Evolutionary conservation across 225 moss, liverwort and hornwort genomes (phyloP).

Genomic region (Polytrichum formosum): DNA sequence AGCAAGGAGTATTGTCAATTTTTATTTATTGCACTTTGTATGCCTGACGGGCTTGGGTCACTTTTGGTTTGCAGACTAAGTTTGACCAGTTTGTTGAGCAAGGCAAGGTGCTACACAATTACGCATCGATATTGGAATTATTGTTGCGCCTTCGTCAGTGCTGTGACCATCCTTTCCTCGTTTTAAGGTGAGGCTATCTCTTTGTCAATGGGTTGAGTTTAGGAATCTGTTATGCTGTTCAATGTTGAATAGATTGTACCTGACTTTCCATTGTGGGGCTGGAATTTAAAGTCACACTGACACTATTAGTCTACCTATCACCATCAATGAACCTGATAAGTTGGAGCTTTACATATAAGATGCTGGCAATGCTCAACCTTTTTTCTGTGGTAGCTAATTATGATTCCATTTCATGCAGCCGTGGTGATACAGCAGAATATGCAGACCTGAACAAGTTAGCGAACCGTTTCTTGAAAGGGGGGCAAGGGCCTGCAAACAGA

Average conservation of each 20-base stretch:
- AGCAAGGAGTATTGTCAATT: background rate
- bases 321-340: too few relatives aligned
- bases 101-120: conserved; percentile 91
- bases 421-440: conserved; percentile 85
- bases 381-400: conserved; percentile 7
- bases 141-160: conserved; percentile 84
- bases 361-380: too few relatives aligned
- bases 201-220: background rate
- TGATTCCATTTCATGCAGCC: conserved; percentile 37
- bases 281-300: too few relatives aligned
- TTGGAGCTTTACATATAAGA: too few relatives aligned
- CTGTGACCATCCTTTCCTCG: conserved; percentile 91
- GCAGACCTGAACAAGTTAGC: conserved; percentile 86
- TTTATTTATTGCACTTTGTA: too few relatives aligned
- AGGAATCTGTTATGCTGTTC: background rate
- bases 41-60: too few relatives aligned
- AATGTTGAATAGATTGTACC: background rate
- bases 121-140: conserved; percentile 87
- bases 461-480: conserved; percentile 71
- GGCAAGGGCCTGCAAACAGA: conserved; percentile 36
- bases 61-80: conserved; percentile 62
- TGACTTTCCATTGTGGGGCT: too few relatives aligned
- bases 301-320: too few relatives aligned
- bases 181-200: conserved; percentile 55
- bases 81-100: conserved; percentile 95